Evolutionary conservation across 2,329 filamentous ascomycete species (phyloP).

Genomic region (Sporothrix protearum): DNA sequence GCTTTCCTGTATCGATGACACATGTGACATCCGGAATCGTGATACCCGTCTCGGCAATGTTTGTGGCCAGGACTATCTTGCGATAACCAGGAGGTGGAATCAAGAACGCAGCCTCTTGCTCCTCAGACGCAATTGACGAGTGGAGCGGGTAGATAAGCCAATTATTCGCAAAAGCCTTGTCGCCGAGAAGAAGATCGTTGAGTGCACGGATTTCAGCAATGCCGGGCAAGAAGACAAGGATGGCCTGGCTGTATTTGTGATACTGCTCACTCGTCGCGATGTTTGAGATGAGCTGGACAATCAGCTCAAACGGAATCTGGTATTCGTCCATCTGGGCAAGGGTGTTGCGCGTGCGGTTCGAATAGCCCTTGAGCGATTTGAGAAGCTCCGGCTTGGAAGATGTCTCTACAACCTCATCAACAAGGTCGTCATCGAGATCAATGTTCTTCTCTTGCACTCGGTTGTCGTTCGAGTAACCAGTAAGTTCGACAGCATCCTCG

Average conservation of each 20-base stretch:
- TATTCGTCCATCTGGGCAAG: constrained; percentile 83
- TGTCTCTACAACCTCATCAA: constrained; percentile 49
- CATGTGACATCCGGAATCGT: constrained; percentile 98
- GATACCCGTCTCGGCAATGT: constrained; percentile 97
- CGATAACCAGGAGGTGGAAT: constrained; percentile 75
- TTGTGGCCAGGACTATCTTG: constrained; percentile 95
- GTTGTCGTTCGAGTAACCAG: constrained; percentile 63
- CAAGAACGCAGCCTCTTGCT: constrained; percentile 90
- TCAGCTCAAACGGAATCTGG: constrained; percentile 82
- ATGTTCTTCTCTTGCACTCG: constrained; percentile 51
- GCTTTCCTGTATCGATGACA: constrained; percentile 93
- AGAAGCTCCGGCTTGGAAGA: constrained; percentile 56
- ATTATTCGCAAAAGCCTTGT: constrained; percentile 67
- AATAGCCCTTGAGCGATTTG: constrained; percentile 69
- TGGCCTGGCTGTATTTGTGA: constrained; percentile 74
- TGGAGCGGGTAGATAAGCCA: constrained; percentile 91
- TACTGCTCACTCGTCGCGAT: constrained; percentile 68
- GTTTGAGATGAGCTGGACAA: constrained; percentile 72
- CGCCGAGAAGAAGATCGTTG: constrained; percentile 77
- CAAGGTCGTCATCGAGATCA: constrained; percentile 60
- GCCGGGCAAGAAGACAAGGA: constrained; percentile 91
- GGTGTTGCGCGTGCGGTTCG: constrained; percentile 67
- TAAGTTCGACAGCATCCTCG: constrained; percentile 88
- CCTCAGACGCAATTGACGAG: constrained; percentile 91
- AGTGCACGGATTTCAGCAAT: constrained; percentile 87